Percentiles rank a stretch among this genome's conserved stretches.
Evolutionary conservation across 768 basidiomycete genomes (phyloP).

Genomic region (Kwoniella botswanensis): DNA sequence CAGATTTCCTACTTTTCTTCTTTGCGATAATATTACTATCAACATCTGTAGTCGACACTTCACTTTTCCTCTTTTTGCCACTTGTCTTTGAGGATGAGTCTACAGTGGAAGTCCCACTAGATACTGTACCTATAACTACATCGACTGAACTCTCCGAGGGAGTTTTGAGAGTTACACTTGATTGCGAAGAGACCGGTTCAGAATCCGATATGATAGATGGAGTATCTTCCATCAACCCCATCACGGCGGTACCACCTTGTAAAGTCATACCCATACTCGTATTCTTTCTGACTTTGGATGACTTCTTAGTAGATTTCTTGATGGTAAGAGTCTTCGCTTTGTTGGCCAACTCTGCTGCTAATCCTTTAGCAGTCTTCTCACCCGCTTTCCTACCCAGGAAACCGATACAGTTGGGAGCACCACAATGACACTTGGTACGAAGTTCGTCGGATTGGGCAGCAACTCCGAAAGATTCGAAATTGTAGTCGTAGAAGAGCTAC

Average conservation of each 20-base stretch:
- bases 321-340: neutral
- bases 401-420: constrained; percentile 53
- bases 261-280: neutral
- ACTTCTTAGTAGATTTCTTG: constrained; percentile 15
- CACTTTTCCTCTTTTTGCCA: constrained; percentile 6
- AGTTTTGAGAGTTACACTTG: neutral
- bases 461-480: constrained; percentile 55
- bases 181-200: neutral
- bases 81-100: neutral
- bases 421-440: constrained; percentile 57
- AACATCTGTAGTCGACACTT: neutral
- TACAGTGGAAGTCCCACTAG: neutral
- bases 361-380: constrained; percentile 36
- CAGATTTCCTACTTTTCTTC: constrained; percentile 16
- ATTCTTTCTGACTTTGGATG: neutral
- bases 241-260: neutral
- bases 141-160: neutral
- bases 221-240: neutral
- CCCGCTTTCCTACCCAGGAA: constrained; percentile 52
- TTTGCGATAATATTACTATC: neutral
- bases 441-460: constrained; percentile 39
- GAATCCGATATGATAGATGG: neutral
- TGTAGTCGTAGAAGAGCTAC: constrained; percentile 59
- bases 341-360: constrained; percentile 23
- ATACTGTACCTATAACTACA: too few species aligned